Evolutionary conservation across 1,284 basidiomycete genomes (phyloP), one percentile per base, ranked within the genome.

Genomic region (Fomitopsis schrenkii): DNA sequence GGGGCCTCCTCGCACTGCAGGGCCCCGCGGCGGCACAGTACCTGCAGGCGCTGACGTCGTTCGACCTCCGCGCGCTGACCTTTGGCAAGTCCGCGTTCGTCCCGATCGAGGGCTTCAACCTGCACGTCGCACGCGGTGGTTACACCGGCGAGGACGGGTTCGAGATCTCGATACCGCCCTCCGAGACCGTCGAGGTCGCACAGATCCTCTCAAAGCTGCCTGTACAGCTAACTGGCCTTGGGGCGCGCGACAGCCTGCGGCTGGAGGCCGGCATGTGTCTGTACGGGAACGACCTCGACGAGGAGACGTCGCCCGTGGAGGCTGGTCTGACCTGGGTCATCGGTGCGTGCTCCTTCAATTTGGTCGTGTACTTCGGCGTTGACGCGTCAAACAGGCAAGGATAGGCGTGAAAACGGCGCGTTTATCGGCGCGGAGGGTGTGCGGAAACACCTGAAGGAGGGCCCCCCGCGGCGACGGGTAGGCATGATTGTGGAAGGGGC

Each of bases 61-160:
- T 83, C 65, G 91, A 97, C 73, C 81, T 98, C 8, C 76, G 77
- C 28, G 77, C 79, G 41, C 77, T 97, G 60, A 89, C 88, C 40
- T 97, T 97, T 69, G 94, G 94, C 48, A 86, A 85, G 64, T 88
- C 89, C 22, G 87, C 89, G 0, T 93, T 87, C 68, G 83, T 93
- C 19, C 83, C 88, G 1, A 82, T 97, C 44, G 86, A 88, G 63
- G 85, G 88, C 1, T 88, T 93, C 66, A 87, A 90, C 67, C 81
- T 95, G 62, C 97, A 98, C 73, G 87, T 99, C 40, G 93, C 95
- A 9, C 87, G 97, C n/a, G 94, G 94, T 26, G 97, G 97, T 4
- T 99, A 99, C 77, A 99, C 97, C 0, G 97, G 97, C 38, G 97
- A 99, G 77, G 97, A 99, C 74, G 97, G 97, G 0, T 98, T 99